A percentile compares a stretch with the other conserved stretches of the same genome.
phyloP scores from a whole-genome alignment of 129 eudicot species.

The Apium graveolens region DNA sequence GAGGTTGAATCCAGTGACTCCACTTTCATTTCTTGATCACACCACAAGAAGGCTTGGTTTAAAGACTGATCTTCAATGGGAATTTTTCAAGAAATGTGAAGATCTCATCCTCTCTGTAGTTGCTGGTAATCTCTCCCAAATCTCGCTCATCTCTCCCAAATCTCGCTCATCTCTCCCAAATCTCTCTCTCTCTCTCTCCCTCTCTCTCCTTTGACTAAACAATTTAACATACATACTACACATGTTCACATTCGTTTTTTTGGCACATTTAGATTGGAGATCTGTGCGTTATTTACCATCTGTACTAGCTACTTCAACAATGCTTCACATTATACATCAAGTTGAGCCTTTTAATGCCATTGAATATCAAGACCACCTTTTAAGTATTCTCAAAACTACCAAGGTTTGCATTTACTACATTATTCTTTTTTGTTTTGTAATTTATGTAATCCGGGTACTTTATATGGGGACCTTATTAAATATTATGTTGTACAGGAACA shows the following conservation, averaged over 20 bases:
- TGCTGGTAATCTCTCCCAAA: constrained; percentile 32
- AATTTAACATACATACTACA: neutral
- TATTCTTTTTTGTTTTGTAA: neutral
- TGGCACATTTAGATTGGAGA: constrained; percentile 43
- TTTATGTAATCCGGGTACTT: neutral
- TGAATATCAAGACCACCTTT: constrained; percentile 66
- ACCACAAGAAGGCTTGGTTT: constrained; percentile 82
- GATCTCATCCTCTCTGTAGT: constrained; percentile 41
- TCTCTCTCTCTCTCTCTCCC: constrained; percentile 11
- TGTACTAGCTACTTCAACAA: constrained; percentile 66
- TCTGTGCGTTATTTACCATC: constrained; percentile 52
- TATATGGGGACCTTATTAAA: neutral
- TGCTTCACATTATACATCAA: constrained; percentile 62
- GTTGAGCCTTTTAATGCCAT: constrained; percentile 43
- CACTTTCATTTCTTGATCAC: constrained; percentile 87
- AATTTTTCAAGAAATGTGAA: constrained; percentile 65
- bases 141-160: no score
- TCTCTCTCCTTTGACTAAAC: constrained; percentile 8
- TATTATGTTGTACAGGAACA: constrained; percentile 34
- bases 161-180: no score
- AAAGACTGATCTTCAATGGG: constrained; percentile 44
- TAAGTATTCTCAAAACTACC: constrained; percentile 56
- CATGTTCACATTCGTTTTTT: neutral
- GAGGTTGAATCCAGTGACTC: constrained; percentile 95
- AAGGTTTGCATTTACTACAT: constrained; percentile 33